Conservation (phyloP, 257 asterid genomes). For the Apocynum venetum region DNA sequence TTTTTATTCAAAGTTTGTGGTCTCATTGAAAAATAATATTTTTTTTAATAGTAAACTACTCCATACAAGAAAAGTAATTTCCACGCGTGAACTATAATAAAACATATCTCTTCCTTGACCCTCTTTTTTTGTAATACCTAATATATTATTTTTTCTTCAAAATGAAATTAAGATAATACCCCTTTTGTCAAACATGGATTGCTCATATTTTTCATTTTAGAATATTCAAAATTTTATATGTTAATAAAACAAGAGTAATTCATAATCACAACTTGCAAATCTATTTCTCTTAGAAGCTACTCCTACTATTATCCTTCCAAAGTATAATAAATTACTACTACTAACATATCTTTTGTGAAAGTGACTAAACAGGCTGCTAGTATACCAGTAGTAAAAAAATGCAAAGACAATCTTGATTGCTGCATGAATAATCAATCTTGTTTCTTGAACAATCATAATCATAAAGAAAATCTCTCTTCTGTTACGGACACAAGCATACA, state of each 20-base stretch:
- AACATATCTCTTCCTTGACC: not conserved
- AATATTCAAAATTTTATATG: too few relatives aligned
- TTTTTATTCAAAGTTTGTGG: too few relatives aligned
- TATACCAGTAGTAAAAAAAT: not conserved
- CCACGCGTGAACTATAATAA: too few relatives aligned
- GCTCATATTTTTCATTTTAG: too few relatives aligned
- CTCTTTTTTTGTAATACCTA: not conserved
- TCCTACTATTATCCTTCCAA: slow-evolving; percentile 12
- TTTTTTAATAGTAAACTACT: too few relatives aligned
- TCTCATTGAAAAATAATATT: too few relatives aligned
- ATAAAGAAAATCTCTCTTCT: not conserved
- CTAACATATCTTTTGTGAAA: not conserved
- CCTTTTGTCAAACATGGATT: too few relatives aligned
- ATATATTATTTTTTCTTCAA: too few relatives aligned
- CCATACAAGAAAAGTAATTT: too few relatives aligned
- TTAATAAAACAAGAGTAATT: not conserved
- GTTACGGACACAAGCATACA: not conserved
- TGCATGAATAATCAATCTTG: not conserved
- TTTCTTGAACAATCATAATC: not conserved
- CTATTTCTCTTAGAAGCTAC: slow-evolving; percentile 11
- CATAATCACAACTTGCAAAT: not conserved
- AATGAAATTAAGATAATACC: too few relatives aligned
- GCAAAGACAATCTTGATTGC: slow-evolving; percentile 5
- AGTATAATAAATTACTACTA: not conserved
- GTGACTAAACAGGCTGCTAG: slow-evolving; percentile 11